These are phyloP conservation scores for Colletotrichum incanum DNA, from an alignment of 2,329 filamentous ascomycete genomes.

Conservation along the genomic window DNA sequence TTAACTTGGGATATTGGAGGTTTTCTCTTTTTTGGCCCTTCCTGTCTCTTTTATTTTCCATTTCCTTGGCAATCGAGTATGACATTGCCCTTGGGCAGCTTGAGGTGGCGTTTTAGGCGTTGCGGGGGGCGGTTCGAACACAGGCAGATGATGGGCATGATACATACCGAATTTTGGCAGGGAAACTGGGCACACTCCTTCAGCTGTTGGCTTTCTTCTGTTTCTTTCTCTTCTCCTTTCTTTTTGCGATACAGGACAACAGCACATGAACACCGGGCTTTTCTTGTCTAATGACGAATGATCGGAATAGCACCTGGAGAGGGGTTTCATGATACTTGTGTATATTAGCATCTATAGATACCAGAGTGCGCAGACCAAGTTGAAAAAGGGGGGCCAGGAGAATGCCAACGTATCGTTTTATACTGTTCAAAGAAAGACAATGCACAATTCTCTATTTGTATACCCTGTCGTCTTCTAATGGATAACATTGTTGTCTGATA, in stretches of 20 bases:
- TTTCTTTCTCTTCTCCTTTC: constrained; percentile 8
- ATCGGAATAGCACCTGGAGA: constrained; percentile 15
- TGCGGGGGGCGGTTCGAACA: not conserved
- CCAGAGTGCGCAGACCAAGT: constrained; percentile 21
- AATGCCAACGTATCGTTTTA: constrained; percentile 1
- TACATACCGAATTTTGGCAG: not conserved
- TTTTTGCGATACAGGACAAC: constrained; percentile 14
- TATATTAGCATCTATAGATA: constrained; percentile 45
- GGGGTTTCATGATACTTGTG: constrained; percentile 16
- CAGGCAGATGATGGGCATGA: constrained; percentile 5
- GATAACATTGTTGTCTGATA: not conserved
- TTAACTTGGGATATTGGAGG: not conserved
- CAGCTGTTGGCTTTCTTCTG: not conserved
- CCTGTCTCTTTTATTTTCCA: constrained; percentile 14
- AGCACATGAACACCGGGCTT: constrained; percentile 7
- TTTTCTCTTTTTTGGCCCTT: not conserved
- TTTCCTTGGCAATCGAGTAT: constrained; percentile 19
- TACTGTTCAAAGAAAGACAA: not conserved
- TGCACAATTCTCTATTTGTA: not conserved
- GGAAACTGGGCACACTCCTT: not conserved
- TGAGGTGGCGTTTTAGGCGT: constrained; percentile 31
- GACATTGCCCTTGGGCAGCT: constrained; percentile 14
- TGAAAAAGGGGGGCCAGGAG: constrained; percentile 9
- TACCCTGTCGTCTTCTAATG: not conserved
- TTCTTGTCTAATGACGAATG: constrained; percentile 31